These are phyloP conservation scores for Protomyces gravidus DNA, from an alignment of 1,139 yeast genomes.

Conservation along the genomic window DNA sequence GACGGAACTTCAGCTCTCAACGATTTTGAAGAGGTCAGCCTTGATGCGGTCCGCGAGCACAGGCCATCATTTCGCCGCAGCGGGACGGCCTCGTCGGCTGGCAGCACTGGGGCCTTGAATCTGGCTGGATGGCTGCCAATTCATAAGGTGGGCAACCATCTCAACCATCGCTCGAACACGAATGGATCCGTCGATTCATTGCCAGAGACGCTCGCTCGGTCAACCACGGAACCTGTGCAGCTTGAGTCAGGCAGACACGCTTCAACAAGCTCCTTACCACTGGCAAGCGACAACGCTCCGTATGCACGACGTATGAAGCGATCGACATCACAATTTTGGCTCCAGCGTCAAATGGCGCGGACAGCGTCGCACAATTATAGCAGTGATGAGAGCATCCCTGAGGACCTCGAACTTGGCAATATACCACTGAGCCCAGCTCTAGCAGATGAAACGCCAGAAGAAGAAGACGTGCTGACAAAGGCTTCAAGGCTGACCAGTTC, in stretches of 20 bases:
- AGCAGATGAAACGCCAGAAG: background rate
- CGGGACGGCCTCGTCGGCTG: background rate
- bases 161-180: background rate
- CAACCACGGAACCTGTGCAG: background rate
- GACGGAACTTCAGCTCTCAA: background rate
- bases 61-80: background rate
- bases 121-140: background rate
- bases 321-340: background rate
- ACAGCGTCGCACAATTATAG: background rate
- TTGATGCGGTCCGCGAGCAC: background rate
- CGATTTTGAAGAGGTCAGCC: constrained; percentile 17
- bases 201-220: background rate
- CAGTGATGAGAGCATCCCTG: constrained; percentile 2
- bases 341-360: background rate
- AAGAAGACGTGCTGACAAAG: background rate
- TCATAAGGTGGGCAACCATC: background rate
- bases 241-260: background rate
- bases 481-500: background rate
- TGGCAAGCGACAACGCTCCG: background rate
- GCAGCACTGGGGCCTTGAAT: background rate
- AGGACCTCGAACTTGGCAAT: background rate
- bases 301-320: background rate
- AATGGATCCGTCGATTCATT: background rate
- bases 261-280: background rate
- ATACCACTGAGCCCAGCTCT: background rate